Evolutionary conservation across 192 early-diverging fungal species (phyloP).

Genomic region (Backusella mclennaniae): DNA sequence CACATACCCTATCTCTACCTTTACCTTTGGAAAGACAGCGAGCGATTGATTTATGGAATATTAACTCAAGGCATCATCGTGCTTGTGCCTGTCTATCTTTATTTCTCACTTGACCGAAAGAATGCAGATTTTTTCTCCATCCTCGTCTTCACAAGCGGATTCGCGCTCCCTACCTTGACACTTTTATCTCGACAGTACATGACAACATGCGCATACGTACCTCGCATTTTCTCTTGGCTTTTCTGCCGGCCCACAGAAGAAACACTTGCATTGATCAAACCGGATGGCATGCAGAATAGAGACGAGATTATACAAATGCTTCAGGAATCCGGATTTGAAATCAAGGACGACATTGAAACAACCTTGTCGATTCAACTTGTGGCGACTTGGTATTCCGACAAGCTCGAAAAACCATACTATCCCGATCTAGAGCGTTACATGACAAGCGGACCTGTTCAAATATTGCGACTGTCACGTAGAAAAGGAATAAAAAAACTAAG

Average conservation of each 20-base stretch:
- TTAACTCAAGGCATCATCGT: neutral
- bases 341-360: slow-evolving; percentile 41
- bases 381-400: slow-evolving; percentile 43
- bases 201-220: neutral
- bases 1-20: neutral
- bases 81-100: neutral
- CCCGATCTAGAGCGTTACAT: slow-evolving; percentile 41
- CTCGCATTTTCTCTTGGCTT: neutral
- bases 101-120: neutral
- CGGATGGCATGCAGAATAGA: slow-evolving; percentile 43
- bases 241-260: slow-evolving; percentile 28
- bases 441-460: slow-evolving; percentile 50
- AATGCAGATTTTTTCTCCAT: neutral
- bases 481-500: slow-evolving; percentile 52
- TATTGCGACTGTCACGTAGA: slow-evolving; percentile 46
- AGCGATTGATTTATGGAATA: neutral
- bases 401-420: slow-evolving; percentile 38
- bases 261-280: slow-evolving; percentile 57
- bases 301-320: slow-evolving; percentile 39
- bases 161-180: neutral
- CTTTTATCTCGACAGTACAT: neutral
- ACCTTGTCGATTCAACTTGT: slow-evolving; percentile 41
- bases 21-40: neutral
- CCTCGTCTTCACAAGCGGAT: neutral
- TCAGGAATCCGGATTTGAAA: slow-evolving; percentile 39